Evolutionary conservation across 1,284 basidiomycete genomes (phyloP).

Genomic region (Xerocomus nothofagi): DNA sequence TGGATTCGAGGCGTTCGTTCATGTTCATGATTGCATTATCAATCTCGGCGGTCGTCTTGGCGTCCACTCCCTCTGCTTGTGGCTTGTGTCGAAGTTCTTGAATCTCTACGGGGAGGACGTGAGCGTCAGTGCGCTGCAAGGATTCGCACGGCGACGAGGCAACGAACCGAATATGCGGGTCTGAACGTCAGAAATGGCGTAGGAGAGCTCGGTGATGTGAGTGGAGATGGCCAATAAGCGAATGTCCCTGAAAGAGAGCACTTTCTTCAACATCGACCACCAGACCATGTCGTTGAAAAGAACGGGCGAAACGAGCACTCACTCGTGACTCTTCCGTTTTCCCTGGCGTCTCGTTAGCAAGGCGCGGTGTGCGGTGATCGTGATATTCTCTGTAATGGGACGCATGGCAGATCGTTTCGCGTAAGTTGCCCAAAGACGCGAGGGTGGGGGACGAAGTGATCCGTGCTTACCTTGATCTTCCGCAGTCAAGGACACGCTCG

Average conservation of each 20-base stretch:
- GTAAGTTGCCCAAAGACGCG: constrained; percentile 35
- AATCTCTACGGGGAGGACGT: constrained; percentile 55
- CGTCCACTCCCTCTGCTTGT: constrained; percentile 53
- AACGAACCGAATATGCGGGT: constrained; percentile 78
- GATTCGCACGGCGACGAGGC: constrained; percentile 1
- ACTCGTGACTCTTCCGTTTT: constrained; percentile 61
- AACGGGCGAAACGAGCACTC: constrained; percentile 29
- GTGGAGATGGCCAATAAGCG: constrained; percentile 75
- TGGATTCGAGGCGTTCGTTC: constrained; percentile 76
- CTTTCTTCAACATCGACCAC: constrained; percentile 32
- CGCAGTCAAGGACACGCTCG: constrained; percentile 49
- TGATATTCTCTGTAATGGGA: constrained; percentile 58
- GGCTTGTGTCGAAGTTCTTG: constrained; percentile 83
- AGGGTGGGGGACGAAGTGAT: too few relatives aligned
- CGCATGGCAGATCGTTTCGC: constrained; percentile 35
- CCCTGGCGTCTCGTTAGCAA: constrained; percentile 44
- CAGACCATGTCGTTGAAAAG: constrained; percentile 22
- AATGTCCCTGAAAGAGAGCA: constrained; percentile 54
- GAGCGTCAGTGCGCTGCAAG: constrained; percentile 13
- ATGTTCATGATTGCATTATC: constrained; percentile 79
- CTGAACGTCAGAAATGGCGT: constrained; percentile 81
- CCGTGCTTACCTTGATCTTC: constrained; percentile 58
- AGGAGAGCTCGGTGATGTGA: constrained; percentile 79
- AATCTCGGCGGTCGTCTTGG: constrained; percentile 63
- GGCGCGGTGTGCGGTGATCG: constrained; percentile 56